Percentiles rank a stretch among this genome's conserved stretches.
These are phyloP conservation scores for Penicillium sp. DNA, from an alignment of 2,329 filamentous ascomycete genomes.

Conservation along the genomic window DNA sequence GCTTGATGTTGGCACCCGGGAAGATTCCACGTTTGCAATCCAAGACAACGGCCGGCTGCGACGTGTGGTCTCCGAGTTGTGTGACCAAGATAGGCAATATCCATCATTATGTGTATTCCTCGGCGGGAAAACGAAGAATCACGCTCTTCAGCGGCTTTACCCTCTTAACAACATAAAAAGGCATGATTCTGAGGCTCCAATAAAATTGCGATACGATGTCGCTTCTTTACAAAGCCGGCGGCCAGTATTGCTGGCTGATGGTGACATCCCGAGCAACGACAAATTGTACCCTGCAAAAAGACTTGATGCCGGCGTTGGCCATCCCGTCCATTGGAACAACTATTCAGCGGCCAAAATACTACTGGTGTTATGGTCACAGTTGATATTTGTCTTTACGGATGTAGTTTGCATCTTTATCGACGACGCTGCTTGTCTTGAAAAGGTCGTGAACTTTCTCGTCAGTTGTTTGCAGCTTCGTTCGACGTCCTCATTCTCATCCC, in stretches of 20 bases:
- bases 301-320: neutral
- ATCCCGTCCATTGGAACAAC: neutral
- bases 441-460: constrained; percentile 9
- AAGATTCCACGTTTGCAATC: constrained; percentile 2
- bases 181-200: constrained; percentile 1
- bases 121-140: constrained; percentile 1
- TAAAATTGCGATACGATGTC: constrained; percentile 9
- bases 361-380: constrained; percentile 3
- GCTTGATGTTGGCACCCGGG: constrained; percentile 5
- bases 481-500: neutral
- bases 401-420: constrained; percentile 23
- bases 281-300: neutral
- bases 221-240: neutral
- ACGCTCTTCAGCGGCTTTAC: constrained; percentile 9
- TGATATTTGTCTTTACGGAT: constrained; percentile 25
- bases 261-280: neutral
- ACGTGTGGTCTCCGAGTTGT: neutral
- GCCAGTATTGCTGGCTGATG: constrained; percentile 1
- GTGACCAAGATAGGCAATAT: constrained; percentile 1
- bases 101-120: constrained; percentile 13
- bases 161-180: constrained; percentile 15
- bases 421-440: constrained; percentile 7
- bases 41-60: constrained; percentile 3
- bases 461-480: neutral
- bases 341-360: neutral